phyloP scores from a whole-genome alignment of 2,329 filamentous ascomycete genomes.

The Diaporthe humulicola region DNA sequence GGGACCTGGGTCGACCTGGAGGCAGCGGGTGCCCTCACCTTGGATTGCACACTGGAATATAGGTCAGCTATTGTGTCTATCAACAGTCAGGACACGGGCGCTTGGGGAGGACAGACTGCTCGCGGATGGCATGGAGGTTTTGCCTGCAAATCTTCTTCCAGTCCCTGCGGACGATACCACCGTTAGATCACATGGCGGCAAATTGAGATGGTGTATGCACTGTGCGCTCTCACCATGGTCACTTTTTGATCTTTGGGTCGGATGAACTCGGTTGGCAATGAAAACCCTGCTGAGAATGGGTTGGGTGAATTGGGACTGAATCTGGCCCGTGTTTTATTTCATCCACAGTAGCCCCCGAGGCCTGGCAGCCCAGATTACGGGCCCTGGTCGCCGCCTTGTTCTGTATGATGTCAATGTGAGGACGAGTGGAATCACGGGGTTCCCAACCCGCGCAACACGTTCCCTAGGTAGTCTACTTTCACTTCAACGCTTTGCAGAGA shows the following conservation, averaged over 20 bases:
- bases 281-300: slow-evolving; percentile 15
- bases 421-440: not conserved
- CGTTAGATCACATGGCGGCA: not conserved
- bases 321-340: slow-evolving; percentile 21
- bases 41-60: slow-evolving; percentile 84
- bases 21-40: slow-evolving; percentile 62
- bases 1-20: not conserved
- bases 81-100: not conserved
- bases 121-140: slow-evolving; percentile 88
- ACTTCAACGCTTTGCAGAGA: not conserved
- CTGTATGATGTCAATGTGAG: slow-evolving; percentile 30
- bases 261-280: not conserved
- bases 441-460: not conserved
- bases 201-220: not conserved
- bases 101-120: slow-evolving; percentile 70
- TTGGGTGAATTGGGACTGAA: not conserved
- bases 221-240: slow-evolving; percentile 36
- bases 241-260: not conserved
- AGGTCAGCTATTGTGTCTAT: slow-evolving; percentile 3
- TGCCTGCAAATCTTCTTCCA: slow-evolving; percentile 78
- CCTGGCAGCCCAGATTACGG: slow-evolving; percentile 22
- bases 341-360: slow-evolving; percentile 12
- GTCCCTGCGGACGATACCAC: slow-evolving; percentile 49
- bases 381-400: not conserved
- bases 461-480: too few relatives aligned